Evolutionary conservation across 495 filamentous ascomycete genomes (phyloP), one percentile per base, ranked within the genome.

Genomic region (Thermochaetoides thermophila): DNA sequence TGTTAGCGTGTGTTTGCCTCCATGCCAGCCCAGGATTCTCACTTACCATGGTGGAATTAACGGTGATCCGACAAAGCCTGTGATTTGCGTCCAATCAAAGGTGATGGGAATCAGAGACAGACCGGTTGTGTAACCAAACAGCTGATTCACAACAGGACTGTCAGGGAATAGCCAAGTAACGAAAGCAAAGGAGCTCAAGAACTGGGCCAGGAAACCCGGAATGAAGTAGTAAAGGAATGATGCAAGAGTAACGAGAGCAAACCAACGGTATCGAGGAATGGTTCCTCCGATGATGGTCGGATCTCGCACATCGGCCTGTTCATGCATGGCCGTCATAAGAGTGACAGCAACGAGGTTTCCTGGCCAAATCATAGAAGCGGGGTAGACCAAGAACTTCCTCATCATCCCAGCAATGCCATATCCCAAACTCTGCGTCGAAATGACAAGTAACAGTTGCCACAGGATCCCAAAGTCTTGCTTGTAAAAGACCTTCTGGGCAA

Each of bases 321-420:
- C 78, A 39, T 84, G 78, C 46, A 83, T 73, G 11, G 75, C 75
- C 29, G 71, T 69, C 59, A 84, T 77, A 7, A 84, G 55, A 4
- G 76, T 60, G 0, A 73, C 64, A 13, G 69, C 69, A 40, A 77
- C 72, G 13, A 84, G 57, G 29, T 64, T 77, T 2, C 59, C 61
- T 1, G 79, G 78, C 76, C 78, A 84, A 39, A 84, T 81, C 75
- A 83, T 81, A 7, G 77, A 68, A 3, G 76, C 74, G 4, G 73
- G 75, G 49, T 66, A 61, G 29, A 69, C 61, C 71, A 68, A 32
- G 37, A 62, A 68, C 31, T 50, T 53, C 25, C 63, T 44, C 58
- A 68, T 58, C 48, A 82, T 71, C 12, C 80, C 80, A 0, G 78
- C 78, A 31, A 85, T 64, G 2, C 78, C 80, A 46, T 81, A 81